Conservation (phyloP, 805 yeast species). For the Saccharomycopsis malanga region DNA sequence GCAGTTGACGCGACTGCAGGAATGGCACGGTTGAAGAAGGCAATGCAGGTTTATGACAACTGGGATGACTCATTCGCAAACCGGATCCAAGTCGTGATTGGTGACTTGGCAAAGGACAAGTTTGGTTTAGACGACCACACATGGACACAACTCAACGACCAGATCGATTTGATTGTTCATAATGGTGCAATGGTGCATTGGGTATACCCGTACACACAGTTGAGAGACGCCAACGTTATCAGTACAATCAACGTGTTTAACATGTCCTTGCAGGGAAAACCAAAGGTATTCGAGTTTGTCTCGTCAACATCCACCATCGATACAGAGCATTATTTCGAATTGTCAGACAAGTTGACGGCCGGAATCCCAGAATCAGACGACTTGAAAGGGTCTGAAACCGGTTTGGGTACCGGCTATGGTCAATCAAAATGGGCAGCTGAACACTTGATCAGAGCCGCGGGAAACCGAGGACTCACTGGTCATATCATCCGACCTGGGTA, state of each 20-base stretch:
- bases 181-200: conserved; percentile 98
- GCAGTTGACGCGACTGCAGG: conserved; percentile 67
- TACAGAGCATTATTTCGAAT: conserved; percentile 66
- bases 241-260: conserved; percentile 80
- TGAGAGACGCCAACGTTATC: conserved; percentile 89
- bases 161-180: conserved; percentile 79
- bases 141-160: conserved; percentile 53
- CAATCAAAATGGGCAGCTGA: conserved; percentile 98
- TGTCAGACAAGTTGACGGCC: conserved; percentile 70
- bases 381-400: conserved; percentile 70
- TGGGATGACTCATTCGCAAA: conserved; percentile 39
- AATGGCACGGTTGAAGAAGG: conserved; percentile 61
- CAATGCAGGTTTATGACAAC: conserved; percentile 77
- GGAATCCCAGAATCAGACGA: conserved; percentile 84
- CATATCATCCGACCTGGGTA: conserved; percentile 94
- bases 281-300: conserved; percentile 84
- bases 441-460: conserved; percentile 80
- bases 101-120: conserved; percentile 65
- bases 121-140: conserved; percentile 56
- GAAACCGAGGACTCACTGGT: conserved; percentile 79
- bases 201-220: conserved; percentile 90
- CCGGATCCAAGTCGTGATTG: conserved; percentile 66
- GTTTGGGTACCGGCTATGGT: conserved; percentile 90
- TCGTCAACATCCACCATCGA: conserved; percentile 94
- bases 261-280: conserved; percentile 68